Base-by-base conservation (phyloP, 192 early-diverging fungal species). In the Coemansia sp. region DNA sequence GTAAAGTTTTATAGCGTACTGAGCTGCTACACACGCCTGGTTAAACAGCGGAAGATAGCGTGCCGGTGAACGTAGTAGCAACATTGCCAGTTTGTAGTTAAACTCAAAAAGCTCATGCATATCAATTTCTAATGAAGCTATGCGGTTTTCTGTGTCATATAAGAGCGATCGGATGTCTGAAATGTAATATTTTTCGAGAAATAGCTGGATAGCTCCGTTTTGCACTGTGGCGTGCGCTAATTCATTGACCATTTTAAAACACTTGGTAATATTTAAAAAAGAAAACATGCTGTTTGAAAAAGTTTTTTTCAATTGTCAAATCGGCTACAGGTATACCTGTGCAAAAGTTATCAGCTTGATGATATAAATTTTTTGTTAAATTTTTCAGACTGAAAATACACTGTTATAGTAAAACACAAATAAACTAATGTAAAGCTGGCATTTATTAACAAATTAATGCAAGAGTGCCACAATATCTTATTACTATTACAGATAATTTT, bases 91-190 rank as follows among this genome's bases (percentile, higher is more conserved):
- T 39, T 75, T 63, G 23, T 69, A 39, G 59, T 68, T 69, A 55
- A 51, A 65, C 24, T 75, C 63, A 3, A 69, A 19, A 12, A 75
- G 51, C 22, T 35, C 22, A 38, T 69, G 67, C 63, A 75, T 59
- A 54, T 75, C 73, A 2, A 69, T 49, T 12, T 27, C 53, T 4
- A 69, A 16, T 13, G 66, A 73, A 19, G 20, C 39, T 10, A 43
- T 20, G 77, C 53, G 37, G 22, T 38, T 35, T 5, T 14, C 29
- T 22, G 49, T 51, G 2, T 45, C 14, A 10, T 38, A 41, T 10
- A 64, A 26, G 24, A 64, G 53, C 18, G 16, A 18, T 24, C 53
- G 39, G 38, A 64, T 26, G 14, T 14, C 62, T 11, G 62, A 19
- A 9, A 35, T 20, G 7, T 43, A 47, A 24, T 59, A 47, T n/a